A percentile compares a stretch with the other conserved stretches of the same genome.
These are phyloP conservation scores for Phragmites australis DNA, from an alignment of 176 grass and related monocot species.

Conservation along the genomic window DNA sequence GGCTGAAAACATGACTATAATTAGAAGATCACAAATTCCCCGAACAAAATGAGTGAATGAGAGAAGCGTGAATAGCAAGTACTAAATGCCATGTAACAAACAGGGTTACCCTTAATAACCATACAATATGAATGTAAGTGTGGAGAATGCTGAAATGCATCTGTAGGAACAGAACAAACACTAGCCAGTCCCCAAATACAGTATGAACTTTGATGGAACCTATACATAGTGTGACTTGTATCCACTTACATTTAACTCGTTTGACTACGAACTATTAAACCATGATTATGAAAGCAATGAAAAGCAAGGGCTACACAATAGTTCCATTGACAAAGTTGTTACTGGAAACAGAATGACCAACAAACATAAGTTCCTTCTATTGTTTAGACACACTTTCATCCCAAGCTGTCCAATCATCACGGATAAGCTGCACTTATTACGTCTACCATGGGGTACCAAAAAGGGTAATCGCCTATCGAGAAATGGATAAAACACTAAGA, in stretches of 20 bases:
- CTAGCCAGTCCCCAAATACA: background rate
- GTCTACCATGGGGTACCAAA: background rate
- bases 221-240: background rate
- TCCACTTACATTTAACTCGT: background rate
- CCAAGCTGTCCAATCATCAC: background rate
- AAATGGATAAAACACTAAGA: background rate
- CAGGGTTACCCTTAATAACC: background rate
- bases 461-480: background rate
- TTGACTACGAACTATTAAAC: slow-evolving; percentile 1
- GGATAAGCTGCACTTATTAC: background rate
- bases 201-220: background rate
- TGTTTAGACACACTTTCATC: background rate
- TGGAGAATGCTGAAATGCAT: background rate
- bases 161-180: slow-evolving; percentile 9
- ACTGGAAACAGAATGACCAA: slow-evolving; percentile 1
- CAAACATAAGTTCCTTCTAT: background rate
- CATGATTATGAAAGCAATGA: background rate
- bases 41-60: background rate
- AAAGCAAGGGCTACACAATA: background rate
- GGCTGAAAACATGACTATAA: slow-evolving; percentile 55
- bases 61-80: background rate
- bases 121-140: background rate
- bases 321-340: background rate
- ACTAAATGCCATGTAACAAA: background rate
- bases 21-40: slow-evolving; percentile 14